Evolutionary conservation across 495 filamentous ascomycete species (phyloP).

Genomic region (Polyplosphaeria fusca): DNA sequence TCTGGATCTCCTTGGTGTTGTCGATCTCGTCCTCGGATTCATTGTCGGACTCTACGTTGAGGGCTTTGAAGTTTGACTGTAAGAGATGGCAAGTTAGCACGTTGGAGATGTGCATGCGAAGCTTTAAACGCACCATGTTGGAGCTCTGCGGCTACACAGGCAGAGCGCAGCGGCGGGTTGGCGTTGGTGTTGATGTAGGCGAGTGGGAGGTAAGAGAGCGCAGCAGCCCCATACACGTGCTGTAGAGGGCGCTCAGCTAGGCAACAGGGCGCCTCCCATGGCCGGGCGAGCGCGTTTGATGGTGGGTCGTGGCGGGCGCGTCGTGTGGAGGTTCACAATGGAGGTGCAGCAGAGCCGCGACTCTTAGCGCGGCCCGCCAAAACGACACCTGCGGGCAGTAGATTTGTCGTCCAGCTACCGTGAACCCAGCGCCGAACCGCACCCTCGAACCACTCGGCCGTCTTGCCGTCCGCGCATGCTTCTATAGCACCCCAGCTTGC

Average conservation of each 20-base stretch:
- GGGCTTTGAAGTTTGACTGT: slow-evolving; percentile 66
- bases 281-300: neutral
- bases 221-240: no score
- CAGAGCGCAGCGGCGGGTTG: neutral
- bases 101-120: neutral
- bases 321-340: slow-evolving; percentile 3
- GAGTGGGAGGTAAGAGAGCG: neutral
- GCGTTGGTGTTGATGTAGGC: neutral
- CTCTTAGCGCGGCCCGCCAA: no score
- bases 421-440: neutral
- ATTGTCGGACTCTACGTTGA: slow-evolving; percentile 92
- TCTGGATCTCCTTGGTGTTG: slow-evolving; percentile 91
- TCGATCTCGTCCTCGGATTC: slow-evolving; percentile 88
- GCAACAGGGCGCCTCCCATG: no score
- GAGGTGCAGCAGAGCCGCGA: no score
- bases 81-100: neutral
- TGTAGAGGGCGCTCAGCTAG: no score
- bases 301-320: neutral
- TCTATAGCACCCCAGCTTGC: neutral
- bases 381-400: no score
- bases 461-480: neutral
- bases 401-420: neutral
- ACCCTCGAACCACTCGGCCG: neutral
- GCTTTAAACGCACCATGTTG: slow-evolving; percentile 28
- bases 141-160: neutral